Evolutionary conservation across 768 basidiomycete species (phyloP), one percentile per base, ranked within the genome.

Genomic region (Auriscalpium microsporum): DNA sequence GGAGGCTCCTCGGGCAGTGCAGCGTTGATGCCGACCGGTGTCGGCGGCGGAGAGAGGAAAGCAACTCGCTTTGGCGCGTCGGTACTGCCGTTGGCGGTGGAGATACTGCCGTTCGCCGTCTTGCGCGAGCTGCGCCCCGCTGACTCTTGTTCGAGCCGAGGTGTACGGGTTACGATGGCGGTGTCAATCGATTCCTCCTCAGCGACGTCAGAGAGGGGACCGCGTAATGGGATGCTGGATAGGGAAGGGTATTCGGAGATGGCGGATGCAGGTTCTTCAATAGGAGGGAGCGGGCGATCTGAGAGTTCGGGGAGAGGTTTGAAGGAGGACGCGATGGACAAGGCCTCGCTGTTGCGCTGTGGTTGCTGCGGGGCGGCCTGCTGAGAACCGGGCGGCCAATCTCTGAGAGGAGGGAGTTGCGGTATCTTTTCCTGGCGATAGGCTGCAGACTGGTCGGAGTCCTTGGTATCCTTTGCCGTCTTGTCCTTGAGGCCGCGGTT

Each of bases 61-160:
- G 89, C 90, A 46, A 93, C 90, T 72, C 90, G 90, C 76, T 93
- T 93, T 65, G 80, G 81, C 35, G 80, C 74, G 60, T 86, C 85
- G 58, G 68, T 68, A 48, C 37, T 57, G 40, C 64, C 63, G 50
- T 63, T 62, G 21, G 63, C 55, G 23, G 65, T 63, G 50, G 47
- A 62, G 57, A 64, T 64, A 56, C 68, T 70, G 45, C 68, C 67
- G 55, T 74, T 75, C 54, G 68, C 67, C 33, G 68, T 69, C 65
- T 71, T 77, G 61, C 75, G 74, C 16, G 72, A 71, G 62, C 65
- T 66, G 34, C 66, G 69, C 33, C 64, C 69, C 36, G 67, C 63
- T 23, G 68, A 65, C 48, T 72, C 69, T 17, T 69, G 66, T 53
- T 71, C 69, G 42, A 61, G 53, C 40, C 55, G 52, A 35, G 63